phyloP scores from a whole-genome alignment of 2,329 filamentous ascomycete species.

The Plenodomus biglobosus region DNA sequence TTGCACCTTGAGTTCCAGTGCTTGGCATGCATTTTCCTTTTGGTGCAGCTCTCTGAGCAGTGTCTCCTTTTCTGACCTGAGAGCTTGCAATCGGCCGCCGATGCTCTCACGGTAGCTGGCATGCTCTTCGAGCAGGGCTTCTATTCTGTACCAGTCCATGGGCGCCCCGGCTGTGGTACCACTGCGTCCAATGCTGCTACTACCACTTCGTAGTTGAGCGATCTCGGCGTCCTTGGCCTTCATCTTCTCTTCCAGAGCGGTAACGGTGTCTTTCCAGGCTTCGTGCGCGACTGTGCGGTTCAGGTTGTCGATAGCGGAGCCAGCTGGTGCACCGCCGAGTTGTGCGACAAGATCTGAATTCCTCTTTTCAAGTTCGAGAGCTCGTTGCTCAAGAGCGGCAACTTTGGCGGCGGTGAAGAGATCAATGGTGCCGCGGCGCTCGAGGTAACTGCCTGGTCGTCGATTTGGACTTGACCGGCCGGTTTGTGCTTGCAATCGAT shows the following conservation, averaged over 20 bases:
- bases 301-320: conserved; percentile 34
- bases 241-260: conserved; percentile 32
- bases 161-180: conserved; percentile 7
- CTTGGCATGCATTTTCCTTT: conserved; percentile 45
- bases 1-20: conserved; percentile 42
- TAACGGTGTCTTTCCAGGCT: conserved; percentile 40
- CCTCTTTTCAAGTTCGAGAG: conserved; percentile 46
- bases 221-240: conserved; percentile 37
- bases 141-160: conserved; percentile 40
- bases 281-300: conserved; percentile 41
- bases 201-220: conserved; percentile 15
- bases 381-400: conserved; percentile 48
- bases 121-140: conserved; percentile 46
- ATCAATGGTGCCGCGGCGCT: conserved; percentile 42
- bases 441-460: conserved; percentile 37
- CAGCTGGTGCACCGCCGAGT: conserved; percentile 31
- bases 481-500: conserved; percentile 27
- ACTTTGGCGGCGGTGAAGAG: conserved; percentile 48
- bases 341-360: conserved; percentile 42
- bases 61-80: conserved; percentile 46
- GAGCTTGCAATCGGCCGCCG: conserved; percentile 40
- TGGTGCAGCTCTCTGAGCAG: conserved; percentile 44
- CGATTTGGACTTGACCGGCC: conserved; percentile 29
- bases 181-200: conserved; percentile 7
- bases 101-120: conserved; percentile 43